Percentiles rank a stretch among this genome's conserved stretches.
These are phyloP conservation scores for Pythium dissimile DNA, from an alignment of 352 stramenopile genomes.

Conservation along the genomic window DNA sequence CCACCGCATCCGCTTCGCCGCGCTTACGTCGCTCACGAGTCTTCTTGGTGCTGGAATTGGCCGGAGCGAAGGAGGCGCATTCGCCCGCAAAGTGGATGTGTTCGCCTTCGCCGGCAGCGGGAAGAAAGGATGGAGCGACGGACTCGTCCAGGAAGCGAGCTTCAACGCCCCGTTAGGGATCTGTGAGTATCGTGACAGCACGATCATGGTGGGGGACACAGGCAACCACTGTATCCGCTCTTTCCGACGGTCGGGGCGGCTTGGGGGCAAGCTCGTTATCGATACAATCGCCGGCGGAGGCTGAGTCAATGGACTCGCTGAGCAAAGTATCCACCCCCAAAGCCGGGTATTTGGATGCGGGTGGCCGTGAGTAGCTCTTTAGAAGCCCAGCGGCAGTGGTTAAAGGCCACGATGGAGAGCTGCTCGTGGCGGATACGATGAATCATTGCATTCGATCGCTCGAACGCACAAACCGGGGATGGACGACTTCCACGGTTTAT, in stretches of 20 bases:
- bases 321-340: no score
- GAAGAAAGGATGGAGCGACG: conserved; percentile 41
- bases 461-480: not conserved
- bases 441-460: conserved; percentile 54
- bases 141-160: conserved; percentile 29
- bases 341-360: not conserved
- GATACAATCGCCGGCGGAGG: not conserved
- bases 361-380: conserved; percentile 29
- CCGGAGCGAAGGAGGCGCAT: not conserved
- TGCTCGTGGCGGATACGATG: conserved; percentile 54
- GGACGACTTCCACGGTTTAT: not conserved
- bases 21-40: conserved; percentile 25
- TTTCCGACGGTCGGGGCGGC: conserved; percentile 11
- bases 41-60: conserved; percentile 13
- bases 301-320: not conserved
- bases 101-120: conserved; percentile 42
- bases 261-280: not conserved
- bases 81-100: conserved; percentile 28
- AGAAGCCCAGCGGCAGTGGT: conserved; percentile 35
- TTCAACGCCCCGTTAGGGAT: conserved; percentile 41
- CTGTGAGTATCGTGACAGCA: conserved; percentile 34
- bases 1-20: conserved; percentile 47
- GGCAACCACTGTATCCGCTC: conserved; percentile 57
- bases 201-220: conserved; percentile 43
- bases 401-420: conserved; percentile 22